Conservation (phyloP, 306 rosid genomes). For the Rubus parviflorus region DNA sequence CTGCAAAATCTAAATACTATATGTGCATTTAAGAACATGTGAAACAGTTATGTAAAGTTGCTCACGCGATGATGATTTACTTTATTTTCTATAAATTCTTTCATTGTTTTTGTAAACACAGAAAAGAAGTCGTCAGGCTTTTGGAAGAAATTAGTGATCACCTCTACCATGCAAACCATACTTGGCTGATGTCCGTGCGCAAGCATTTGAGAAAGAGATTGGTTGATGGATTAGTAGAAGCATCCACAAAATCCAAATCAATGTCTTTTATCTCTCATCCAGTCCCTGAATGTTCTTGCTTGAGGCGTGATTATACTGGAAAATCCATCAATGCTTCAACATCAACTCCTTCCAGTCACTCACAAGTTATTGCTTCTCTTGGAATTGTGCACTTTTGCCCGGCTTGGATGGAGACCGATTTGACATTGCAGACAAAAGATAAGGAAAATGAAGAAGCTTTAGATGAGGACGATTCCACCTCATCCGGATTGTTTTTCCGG, state of each 20-base stretch:
- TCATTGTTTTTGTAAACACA: conserved; percentile 38
- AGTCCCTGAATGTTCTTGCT: conserved; percentile 88
- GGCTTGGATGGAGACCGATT: conserved; percentile 65
- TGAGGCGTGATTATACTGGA: conserved; percentile 38
- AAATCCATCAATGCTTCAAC: conserved; percentile 46
- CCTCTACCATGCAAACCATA: conserved; percentile 69
- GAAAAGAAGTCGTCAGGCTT: conserved; percentile 62
- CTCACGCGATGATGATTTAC: too few relatives aligned
- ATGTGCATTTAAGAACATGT: too few relatives aligned
- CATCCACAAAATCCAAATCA: conserved; percentile 52
- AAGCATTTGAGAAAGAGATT: conserved; percentile 73
- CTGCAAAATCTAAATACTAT: background rate
- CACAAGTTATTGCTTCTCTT: conserved; percentile 49
- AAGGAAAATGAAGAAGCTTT: conserved; percentile 78
- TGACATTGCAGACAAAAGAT: conserved; percentile 51
- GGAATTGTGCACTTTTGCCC: conserved; percentile 72
- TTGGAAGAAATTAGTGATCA: conserved; percentile 65
- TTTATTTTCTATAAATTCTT: conserved; percentile 14
- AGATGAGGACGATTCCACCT: conserved; percentile 68
- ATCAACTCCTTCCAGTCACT: conserved; percentile 35
- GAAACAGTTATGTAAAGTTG: too few relatives aligned
- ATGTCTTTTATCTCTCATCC: conserved; percentile 88
- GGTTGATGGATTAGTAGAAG: conserved; percentile 67
- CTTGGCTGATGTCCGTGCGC: conserved; percentile 78
- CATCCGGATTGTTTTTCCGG: conserved; percentile 64